phyloP scores from a whole-genome alignment of 169 alveolate species.

The Babesia bovis region DNA sequence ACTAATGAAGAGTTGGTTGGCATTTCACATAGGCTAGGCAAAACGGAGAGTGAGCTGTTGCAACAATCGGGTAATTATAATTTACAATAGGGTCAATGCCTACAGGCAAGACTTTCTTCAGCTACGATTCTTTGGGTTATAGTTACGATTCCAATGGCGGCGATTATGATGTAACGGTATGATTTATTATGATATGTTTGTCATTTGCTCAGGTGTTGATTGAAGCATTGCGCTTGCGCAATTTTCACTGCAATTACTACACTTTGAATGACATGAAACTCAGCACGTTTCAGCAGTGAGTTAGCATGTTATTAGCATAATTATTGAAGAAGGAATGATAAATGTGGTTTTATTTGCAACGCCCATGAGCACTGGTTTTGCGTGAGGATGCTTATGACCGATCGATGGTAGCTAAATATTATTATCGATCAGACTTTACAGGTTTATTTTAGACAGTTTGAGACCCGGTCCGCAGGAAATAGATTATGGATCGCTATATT shows the following conservation, averaged over 20 bases:
- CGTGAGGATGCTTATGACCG: conserved; percentile 37
- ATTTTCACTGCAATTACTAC: conserved; percentile 39
- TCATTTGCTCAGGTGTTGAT: conserved; percentile 34
- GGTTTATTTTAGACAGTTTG: conserved; percentile 66
- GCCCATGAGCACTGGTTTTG: conserved; percentile 58
- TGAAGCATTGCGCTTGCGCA: conserved; percentile 39
- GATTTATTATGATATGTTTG: neutral
- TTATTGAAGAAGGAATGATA: conserved; percentile 2
- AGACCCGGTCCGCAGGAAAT: conserved; percentile 47
- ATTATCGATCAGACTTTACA: neutral
- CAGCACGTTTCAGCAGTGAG: conserved; percentile 45
- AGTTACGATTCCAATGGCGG: conserved; percentile 58
- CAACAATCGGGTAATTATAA: conserved; percentile 16
- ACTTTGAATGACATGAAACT: conserved; percentile 38
- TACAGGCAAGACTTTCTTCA: conserved; percentile 25
- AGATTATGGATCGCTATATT: conserved; percentile 32
- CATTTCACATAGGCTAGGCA: conserved; percentile 44
- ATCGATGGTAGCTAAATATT: conserved; percentile 11
- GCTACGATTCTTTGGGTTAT: conserved; percentile 18
- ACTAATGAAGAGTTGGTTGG: conserved; percentile 48
- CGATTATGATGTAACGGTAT: conserved; percentile 54
- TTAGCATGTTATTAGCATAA: neutral
- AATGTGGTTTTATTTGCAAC: conserved; percentile 48
- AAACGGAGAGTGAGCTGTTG: conserved; percentile 44
- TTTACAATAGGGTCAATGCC: neutral